Evolutionary conservation across 192 early-diverging fungal species (phyloP).

Genomic region (Backusella mclennaniae): DNA sequence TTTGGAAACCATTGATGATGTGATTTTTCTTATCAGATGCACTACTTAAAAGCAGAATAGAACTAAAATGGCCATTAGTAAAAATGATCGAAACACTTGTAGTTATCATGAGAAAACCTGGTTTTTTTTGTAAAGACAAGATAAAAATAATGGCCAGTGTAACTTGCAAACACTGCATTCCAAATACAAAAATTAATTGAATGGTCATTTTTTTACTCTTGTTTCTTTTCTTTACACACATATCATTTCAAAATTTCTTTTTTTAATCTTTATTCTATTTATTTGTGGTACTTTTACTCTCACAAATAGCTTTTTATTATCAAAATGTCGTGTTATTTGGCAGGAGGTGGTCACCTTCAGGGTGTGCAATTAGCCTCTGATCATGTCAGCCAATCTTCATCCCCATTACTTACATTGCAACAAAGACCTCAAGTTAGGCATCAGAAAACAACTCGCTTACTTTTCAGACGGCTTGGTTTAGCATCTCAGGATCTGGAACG

Average conservation of each 20-base stretch:
- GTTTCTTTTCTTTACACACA: neutral
- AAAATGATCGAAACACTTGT: neutral
- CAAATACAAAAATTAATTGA: neutral
- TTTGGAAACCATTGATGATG: neutral
- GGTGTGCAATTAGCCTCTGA: constrained; percentile 1
- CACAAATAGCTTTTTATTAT: neutral
- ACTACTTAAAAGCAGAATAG: neutral
- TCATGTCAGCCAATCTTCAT: neutral
- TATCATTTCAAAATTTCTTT: neutral
- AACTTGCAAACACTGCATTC: neutral
- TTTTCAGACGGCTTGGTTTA: neutral
- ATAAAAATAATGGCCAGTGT: neutral
- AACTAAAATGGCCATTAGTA: neutral
- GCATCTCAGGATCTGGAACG: neutral
- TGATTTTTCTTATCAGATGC: neutral
- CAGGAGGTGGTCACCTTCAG: neutral
- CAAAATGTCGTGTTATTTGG: neutral
- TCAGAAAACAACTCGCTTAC: neutral
- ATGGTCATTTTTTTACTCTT: neutral
- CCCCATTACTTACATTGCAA: neutral
- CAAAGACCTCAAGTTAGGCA: neutral
- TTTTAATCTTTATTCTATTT: neutral
- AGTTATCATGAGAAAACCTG: neutral
- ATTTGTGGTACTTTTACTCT: neutral
- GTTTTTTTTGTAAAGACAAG: neutral